Conservation (phyloP, 306 rosid species). For the Delonix regia region DNA sequence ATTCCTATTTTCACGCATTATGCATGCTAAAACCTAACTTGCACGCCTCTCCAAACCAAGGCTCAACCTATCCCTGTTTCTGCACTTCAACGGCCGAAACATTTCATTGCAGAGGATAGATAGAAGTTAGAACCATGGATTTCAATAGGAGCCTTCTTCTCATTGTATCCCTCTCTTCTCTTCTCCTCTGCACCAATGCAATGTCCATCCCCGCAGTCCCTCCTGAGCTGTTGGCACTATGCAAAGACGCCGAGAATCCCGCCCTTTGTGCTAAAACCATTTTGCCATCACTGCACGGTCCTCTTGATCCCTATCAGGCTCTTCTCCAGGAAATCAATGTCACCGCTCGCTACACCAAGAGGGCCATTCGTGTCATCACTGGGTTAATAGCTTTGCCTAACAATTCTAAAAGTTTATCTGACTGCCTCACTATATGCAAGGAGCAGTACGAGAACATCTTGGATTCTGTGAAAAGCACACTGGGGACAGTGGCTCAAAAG, state of each 20-base stretch:
- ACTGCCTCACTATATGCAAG: conserved; percentile 2
- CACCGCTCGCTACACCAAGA: neutral
- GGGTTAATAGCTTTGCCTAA: neutral
- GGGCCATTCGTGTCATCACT: neutral
- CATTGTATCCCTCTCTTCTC: conserved; percentile 32
- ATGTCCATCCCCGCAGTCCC: neutral
- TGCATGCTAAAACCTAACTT: neutral
- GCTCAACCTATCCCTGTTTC: neutral
- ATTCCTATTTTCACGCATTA: neutral
- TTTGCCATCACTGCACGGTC: neutral
- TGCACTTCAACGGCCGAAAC: neutral
- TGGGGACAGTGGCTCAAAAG: neutral
- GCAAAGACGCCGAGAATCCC: neutral
- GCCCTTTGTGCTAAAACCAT: neutral
- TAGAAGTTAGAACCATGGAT: conserved; percentile 32
- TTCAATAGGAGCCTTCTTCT: conserved; percentile 30
- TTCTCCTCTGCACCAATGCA: conserved; percentile 14
- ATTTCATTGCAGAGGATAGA: neutral
- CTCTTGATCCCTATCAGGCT: neutral
- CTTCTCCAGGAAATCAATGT: neutral
- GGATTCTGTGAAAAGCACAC: neutral
- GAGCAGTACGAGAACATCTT: neutral
- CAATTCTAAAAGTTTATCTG: neutral
- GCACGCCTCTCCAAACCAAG: neutral
- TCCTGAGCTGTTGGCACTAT: neutral